phyloP scores from a whole-genome alignment of 176 grass and related monocot species.

The Oryza coarctata region DNA sequence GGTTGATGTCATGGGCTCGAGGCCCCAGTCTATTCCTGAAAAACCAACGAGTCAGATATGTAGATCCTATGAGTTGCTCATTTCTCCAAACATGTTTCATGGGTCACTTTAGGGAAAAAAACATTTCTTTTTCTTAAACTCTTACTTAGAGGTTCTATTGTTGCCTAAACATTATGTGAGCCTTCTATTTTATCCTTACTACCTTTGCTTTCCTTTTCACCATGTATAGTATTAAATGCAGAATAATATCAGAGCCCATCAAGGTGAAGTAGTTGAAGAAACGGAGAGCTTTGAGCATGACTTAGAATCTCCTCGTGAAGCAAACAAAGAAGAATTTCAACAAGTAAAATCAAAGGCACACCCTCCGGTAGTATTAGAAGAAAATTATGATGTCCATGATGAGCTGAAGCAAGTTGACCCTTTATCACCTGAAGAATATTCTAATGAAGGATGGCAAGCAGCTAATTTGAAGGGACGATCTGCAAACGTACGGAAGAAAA shows the following conservation, averaged over 20 bases:
- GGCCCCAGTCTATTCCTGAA: too few relatives aligned
- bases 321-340: slow-evolving; percentile 20
- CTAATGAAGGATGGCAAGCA: slow-evolving; percentile 98
- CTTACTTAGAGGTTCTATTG: background rate
- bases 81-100: background rate
- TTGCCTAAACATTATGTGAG: slow-evolving; percentile 7
- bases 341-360: slow-evolving; percentile 23
- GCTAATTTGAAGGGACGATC: slow-evolving; percentile 71
- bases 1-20: background rate
- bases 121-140: slow-evolving; percentile 1
- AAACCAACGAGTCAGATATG: too few relatives aligned
- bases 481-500: slow-evolving; percentile 63
- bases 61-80: background rate
- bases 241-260: slow-evolving; percentile 77
- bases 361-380: slow-evolving; percentile 39
- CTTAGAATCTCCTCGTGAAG: slow-evolving; percentile 27
- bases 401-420: slow-evolving; percentile 47
- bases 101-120: background rate
- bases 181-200: slow-evolving; percentile 17
- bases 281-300: slow-evolving; percentile 49
- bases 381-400: slow-evolving; percentile 38
- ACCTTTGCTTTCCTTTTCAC: slow-evolving; percentile 55
- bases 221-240: slow-evolving; percentile 66
- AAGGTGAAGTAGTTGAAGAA: slow-evolving; percentile 55
- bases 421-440: slow-evolving; percentile 84